Evolutionary conservation across 2,329 filamentous ascomycete genomes (phyloP).

Genomic region (Knufia petricola): DNA sequence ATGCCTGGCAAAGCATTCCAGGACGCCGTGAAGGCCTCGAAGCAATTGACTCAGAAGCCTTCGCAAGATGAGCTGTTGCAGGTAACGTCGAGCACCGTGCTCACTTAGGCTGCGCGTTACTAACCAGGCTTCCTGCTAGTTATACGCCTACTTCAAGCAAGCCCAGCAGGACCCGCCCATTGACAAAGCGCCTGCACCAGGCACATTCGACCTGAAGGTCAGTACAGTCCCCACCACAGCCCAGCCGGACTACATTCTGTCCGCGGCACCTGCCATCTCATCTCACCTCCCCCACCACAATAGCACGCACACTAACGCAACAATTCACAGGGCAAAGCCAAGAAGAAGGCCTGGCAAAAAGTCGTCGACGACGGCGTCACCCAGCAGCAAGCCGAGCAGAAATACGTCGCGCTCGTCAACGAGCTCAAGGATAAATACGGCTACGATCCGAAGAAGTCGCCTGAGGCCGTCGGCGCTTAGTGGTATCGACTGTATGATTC

Average conservation of each 20-base stretch:
- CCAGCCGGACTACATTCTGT: too few relatives aligned
- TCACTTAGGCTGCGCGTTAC: too few relatives aligned
- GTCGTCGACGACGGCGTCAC: slow-evolving; percentile 54
- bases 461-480: slow-evolving; percentile 43
- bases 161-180: slow-evolving; percentile 26
- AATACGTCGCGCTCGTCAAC: slow-evolving; percentile 66
- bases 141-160: slow-evolving; percentile 35
- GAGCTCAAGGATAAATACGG: slow-evolving; percentile 60
- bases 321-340: slow-evolving; percentile 58
- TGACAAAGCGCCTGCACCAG: slow-evolving; percentile 26
- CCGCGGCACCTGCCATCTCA: background rate
- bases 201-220: slow-evolving; percentile 34
- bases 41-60: slow-evolving; percentile 29
- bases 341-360: slow-evolving; percentile 68
- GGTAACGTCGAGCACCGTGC: slow-evolving; percentile 22
- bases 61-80: slow-evolving; percentile 29
- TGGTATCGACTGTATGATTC: background rate
- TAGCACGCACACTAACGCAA: background rate
- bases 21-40: slow-evolving; percentile 27
- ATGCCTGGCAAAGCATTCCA: slow-evolving; percentile 26
- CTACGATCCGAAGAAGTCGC: slow-evolving; percentile 54
- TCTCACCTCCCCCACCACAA: background rate
- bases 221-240: slow-evolving; percentile 5
- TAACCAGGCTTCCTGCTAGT: too few relatives aligned
- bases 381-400: slow-evolving; percentile 59